A percentile compares a stretch with the other conserved stretches of the same genome.
These are phyloP conservation scores for Leccinum arenicola DNA, from an alignment of 768 basidiomycete species.

Conservation along the genomic window DNA sequence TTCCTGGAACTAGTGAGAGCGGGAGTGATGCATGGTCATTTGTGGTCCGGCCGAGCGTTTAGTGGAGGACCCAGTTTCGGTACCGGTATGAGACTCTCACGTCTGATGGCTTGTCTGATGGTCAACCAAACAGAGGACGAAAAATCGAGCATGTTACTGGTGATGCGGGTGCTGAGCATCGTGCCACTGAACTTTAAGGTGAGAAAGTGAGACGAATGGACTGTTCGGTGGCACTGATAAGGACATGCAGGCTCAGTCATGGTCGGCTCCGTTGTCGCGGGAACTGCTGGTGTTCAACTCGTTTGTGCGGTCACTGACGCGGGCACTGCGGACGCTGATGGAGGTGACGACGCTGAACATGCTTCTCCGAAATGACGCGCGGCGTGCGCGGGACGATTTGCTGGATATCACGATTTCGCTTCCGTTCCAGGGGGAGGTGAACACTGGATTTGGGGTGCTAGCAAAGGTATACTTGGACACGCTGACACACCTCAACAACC, in stretches of 20 bases:
- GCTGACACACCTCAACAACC: conserved; percentile 82
- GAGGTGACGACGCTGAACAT: conserved; percentile 93
- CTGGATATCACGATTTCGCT: conserved; percentile 89
- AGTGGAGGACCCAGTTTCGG: conserved; percentile 97
- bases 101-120: conserved; percentile 22
- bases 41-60: conserved; percentile 85
- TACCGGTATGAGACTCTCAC: conserved; percentile 57
- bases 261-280: conserved; percentile 95
- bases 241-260: conserved; percentile 67
- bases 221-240: conserved; percentile 8
- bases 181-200: conserved; percentile 95
- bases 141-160: conserved; percentile 89
- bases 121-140: conserved; percentile 68
- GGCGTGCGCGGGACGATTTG: conserved; percentile 83
- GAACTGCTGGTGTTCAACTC: conserved; percentile 98
- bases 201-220: conserved; percentile 17
- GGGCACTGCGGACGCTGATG: conserved; percentile 83
- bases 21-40: conserved; percentile 94
- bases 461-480: conserved; percentile 97
- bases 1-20: conserved; percentile 94
- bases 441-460: conserved; percentile 96
- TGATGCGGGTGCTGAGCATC: conserved; percentile 95
- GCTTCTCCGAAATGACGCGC: conserved; percentile 86
- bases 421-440: conserved; percentile 94
- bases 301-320: conserved; percentile 88